Evolutionary conservation across 257 asterid species (phyloP).

Genomic region (Solanum neorickii): DNA sequence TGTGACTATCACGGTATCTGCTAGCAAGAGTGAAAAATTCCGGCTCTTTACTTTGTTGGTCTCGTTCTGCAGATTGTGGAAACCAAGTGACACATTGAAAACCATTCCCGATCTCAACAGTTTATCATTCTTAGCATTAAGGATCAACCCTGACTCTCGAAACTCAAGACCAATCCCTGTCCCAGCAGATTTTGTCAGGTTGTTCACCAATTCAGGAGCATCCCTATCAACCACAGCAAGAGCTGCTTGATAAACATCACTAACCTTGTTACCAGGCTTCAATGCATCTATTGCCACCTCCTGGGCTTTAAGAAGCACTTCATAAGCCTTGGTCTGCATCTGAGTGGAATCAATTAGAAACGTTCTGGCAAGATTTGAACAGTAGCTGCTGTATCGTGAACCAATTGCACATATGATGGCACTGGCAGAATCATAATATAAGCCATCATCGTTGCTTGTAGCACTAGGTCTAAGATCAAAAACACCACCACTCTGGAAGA

Average conservation of each 20-base stretch:
- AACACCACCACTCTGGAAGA: slow-evolving; percentile 41
- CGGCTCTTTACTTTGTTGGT: slow-evolving; percentile 11
- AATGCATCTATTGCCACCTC: slow-evolving; percentile 7
- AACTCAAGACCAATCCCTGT: slow-evolving; percentile 24
- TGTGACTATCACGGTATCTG: slow-evolving; percentile 15
- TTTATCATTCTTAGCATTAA: slow-evolving; percentile 13
- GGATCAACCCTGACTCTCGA: slow-evolving; percentile 17
- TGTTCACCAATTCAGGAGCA: slow-evolving; percentile 6
- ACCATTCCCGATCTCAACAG: slow-evolving; percentile 17
- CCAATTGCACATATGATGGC: slow-evolving; percentile 23
- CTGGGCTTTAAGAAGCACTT: slow-evolving; percentile 15
- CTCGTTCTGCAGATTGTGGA: slow-evolving; percentile 17
- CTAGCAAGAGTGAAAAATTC: slow-evolving; percentile 13
- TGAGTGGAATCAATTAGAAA: slow-evolving; percentile 16
- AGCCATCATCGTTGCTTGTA: slow-evolving; percentile 8
- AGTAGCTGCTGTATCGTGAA: slow-evolving; percentile 16
- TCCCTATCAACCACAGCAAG: slow-evolving; percentile 13
- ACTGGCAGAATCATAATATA: slow-evolving; percentile 18
- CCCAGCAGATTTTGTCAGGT: slow-evolving; percentile 17
- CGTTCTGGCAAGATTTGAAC: slow-evolving; percentile 17
- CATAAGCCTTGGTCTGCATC: slow-evolving; percentile 12
- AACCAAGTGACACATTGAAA: slow-evolving; percentile 14
- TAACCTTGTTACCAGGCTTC: slow-evolving; percentile 12
- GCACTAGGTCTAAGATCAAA: slow-evolving; percentile 23
- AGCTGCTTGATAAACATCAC: slow-evolving; percentile 9